These are phyloP conservation scores for Lipomyces kockii DNA, from an alignment of 805 yeast species.

Conservation along the genomic window DNA sequence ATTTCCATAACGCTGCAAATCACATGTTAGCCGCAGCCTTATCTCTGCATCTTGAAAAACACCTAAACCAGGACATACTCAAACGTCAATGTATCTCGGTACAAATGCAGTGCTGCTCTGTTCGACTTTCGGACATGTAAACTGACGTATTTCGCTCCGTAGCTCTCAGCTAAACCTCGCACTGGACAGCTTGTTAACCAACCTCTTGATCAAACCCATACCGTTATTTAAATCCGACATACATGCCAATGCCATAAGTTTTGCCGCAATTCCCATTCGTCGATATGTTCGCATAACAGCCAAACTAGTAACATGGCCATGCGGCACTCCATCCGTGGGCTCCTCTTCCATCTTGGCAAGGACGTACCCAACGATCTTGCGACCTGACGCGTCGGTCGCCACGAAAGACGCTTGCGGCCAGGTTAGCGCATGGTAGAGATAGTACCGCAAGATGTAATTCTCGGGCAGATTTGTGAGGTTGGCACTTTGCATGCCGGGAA, in stretches of 20 bases:
- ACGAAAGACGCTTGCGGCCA: slow-evolving; percentile 92
- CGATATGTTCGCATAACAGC: slow-evolving; percentile 96
- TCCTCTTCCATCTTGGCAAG: slow-evolving; percentile 85
- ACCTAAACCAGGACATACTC: slow-evolving; percentile 46
- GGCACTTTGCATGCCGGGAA: slow-evolving; percentile 84
- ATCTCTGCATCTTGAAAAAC: too few species aligned
- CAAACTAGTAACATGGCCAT: slow-evolving; percentile 82
- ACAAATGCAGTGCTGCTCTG: slow-evolving; percentile 90
- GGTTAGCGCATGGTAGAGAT: slow-evolving; percentile 75
- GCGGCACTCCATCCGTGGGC: slow-evolving; percentile 70
- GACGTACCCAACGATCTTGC: slow-evolving; percentile 93
- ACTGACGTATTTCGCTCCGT: slow-evolving; percentile 80
- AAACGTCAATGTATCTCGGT: slow-evolving; percentile 81
- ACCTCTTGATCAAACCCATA: slow-evolving; percentile 64
- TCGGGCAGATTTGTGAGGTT: slow-evolving; percentile 69
- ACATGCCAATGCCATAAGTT: slow-evolving; percentile 78
- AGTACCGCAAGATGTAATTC: slow-evolving; percentile 88
- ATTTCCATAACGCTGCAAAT: slow-evolving; percentile 62
- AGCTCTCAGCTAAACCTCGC: slow-evolving; percentile 78
- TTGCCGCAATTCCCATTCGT: slow-evolving; percentile 93
- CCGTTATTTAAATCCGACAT: slow-evolving; percentile 30
- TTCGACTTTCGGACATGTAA: slow-evolving; percentile 93
- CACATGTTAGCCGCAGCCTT: slow-evolving; percentile 1
- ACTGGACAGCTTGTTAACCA: slow-evolving; percentile 45
- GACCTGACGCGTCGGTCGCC: slow-evolving; percentile 69